These are phyloP conservation scores for Ascomycota sp. DNA, from an alignment of 2,329 filamentous ascomycete genomes.

Conservation along the genomic window DNA sequence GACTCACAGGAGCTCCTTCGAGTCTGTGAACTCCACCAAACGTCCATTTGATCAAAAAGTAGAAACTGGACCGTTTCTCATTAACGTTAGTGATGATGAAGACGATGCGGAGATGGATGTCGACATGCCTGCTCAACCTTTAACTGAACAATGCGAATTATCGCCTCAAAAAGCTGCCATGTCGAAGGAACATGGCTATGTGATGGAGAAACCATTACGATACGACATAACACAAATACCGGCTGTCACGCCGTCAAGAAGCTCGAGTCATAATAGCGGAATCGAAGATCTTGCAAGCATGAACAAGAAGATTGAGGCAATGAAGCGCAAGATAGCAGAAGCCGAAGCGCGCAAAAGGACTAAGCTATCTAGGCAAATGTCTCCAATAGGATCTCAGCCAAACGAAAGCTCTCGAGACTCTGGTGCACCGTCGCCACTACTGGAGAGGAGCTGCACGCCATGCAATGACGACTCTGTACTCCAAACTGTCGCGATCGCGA, in stretches of 20 bases:
- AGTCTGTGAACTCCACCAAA: constrained; percentile 24
- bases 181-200: constrained; percentile 23
- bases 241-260: constrained; percentile 16
- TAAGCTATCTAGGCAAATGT: constrained; percentile 13
- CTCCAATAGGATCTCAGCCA: constrained; percentile 10
- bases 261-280: constrained; percentile 13
- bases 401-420: constrained; percentile 5
- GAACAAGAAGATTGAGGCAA: constrained; percentile 37
- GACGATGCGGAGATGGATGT: constrained; percentile 50
- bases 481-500: not conserved
- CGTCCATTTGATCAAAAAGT: constrained; percentile 40
- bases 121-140: constrained; percentile 28
- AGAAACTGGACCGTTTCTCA: constrained; percentile 47
- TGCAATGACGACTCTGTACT: not conserved
- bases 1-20: constrained; percentile 2
- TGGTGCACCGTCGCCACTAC: not conserved
- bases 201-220: constrained; percentile 19
- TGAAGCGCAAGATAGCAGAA: constrained; percentile 37
- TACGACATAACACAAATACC: constrained; percentile 19
- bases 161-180: constrained; percentile 15
- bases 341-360: constrained; percentile 33
- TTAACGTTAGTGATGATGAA: constrained; percentile 62
- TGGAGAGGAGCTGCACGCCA: not conserved
- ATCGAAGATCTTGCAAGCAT: constrained; percentile 26
- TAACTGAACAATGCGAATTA: constrained; percentile 11